A percentile compares a stretch with the other conserved stretches of the same genome.
phyloP scores from a whole-genome alignment of 2,329 filamentous ascomycete species.

The Teratosphaeria zuluensis region DNA sequence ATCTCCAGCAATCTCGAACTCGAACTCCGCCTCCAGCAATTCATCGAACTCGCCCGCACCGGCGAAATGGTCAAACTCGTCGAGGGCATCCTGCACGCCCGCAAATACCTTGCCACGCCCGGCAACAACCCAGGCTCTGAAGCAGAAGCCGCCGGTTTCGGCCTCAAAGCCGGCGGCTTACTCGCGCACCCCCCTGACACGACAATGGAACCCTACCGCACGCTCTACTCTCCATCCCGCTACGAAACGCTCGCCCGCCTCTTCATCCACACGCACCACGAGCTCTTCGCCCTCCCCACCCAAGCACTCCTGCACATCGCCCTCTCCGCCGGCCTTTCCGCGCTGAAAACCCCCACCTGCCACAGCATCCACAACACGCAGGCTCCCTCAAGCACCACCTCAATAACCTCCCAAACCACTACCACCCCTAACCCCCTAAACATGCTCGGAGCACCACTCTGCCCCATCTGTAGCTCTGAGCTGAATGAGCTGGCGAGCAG shows the following conservation, averaged over 20 bases:
- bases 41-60: constrained; percentile 76
- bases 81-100: constrained; percentile 74
- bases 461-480: constrained; percentile 92
- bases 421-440: constrained; percentile 47
- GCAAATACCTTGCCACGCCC: constrained; percentile 54
- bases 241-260: constrained; percentile 69
- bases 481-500: constrained; percentile 81
- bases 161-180: constrained; percentile 66
- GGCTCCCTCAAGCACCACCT: background rate
- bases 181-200: constrained; percentile 63
- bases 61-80: constrained; percentile 53
- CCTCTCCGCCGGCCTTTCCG: constrained; percentile 80
- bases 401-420: background rate
- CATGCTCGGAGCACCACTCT: constrained; percentile 56
- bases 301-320: constrained; percentile 83
- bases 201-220: constrained; percentile 49
- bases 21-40: constrained; percentile 86
- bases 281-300: constrained; percentile 69
- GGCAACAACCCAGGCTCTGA: background rate
- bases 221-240: constrained; percentile 62
- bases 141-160: constrained; percentile 58
- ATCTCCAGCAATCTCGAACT: constrained; percentile 85
- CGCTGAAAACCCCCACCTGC: constrained; percentile 90
- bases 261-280: constrained; percentile 80
- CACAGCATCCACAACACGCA: constrained; percentile 47